Percentiles rank a stretch among this genome's conserved stretches.
Conservation (phyloP, 768 basidiomycete genomes). For the Mycena alexandri region DNA sequence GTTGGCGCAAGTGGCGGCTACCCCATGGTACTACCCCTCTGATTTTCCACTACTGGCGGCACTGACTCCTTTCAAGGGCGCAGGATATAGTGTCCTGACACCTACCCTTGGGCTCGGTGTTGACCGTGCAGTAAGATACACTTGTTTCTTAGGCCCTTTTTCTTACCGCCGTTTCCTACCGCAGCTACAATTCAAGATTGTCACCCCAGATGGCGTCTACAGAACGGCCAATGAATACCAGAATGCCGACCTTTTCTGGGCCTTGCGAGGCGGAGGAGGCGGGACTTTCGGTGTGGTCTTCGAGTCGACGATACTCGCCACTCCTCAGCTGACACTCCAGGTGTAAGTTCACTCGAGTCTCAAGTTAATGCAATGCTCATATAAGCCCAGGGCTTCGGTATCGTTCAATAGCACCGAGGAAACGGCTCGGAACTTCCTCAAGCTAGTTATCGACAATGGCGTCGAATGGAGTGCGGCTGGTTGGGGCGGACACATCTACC, state of each 20-base stretch:
- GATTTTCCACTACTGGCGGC: background rate
- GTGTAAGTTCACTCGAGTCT: conserved; percentile 26
- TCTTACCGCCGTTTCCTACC: too few relatives aligned
- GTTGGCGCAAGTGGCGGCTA: conserved; percentile 27
- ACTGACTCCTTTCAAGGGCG: conserved; percentile 15
- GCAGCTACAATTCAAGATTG: conserved; percentile 49
- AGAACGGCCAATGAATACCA: conserved; percentile 57
- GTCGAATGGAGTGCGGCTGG: conserved; percentile 46
- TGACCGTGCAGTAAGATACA: conserved; percentile 23
- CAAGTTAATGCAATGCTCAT: conserved; percentile 16
- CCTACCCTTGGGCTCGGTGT: conserved; percentile 26
- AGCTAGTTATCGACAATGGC: conserved; percentile 44
- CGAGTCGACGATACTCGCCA: conserved; percentile 31
- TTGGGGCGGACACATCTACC: conserved; percentile 52
- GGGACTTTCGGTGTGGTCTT: conserved; percentile 58
- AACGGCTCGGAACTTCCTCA: conserved; percentile 41
- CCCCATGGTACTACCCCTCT: conserved; percentile 15
- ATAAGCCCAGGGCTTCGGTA: conserved; percentile 41
- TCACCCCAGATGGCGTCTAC: conserved; percentile 59
- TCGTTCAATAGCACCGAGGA: conserved; percentile 38
- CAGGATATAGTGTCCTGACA: conserved; percentile 23
- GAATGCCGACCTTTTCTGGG: conserved; percentile 60
- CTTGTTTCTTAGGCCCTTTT: too few relatives aligned
- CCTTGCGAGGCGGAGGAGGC: conserved; percentile 61
- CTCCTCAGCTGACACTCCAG: conserved; percentile 21